Conservation (phyloP, 2,329 filamentous ascomycete genomes). For the Cladosporium sphaerospermum region DNA sequence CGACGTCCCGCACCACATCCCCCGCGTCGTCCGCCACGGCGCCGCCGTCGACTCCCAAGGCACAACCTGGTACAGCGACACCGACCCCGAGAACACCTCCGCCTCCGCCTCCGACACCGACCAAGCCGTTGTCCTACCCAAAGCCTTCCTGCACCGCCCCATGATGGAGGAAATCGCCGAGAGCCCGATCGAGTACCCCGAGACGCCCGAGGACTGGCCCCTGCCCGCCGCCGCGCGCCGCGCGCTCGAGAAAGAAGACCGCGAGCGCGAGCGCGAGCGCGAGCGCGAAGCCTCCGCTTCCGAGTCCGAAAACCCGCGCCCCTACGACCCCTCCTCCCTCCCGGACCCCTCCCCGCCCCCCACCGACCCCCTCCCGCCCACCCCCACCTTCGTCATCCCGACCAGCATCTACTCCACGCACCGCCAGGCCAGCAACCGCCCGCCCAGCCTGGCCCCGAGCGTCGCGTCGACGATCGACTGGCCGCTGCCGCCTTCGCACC, state of each 20-base stretch:
- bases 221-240: neutral
- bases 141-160: neutral
- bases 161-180: conserved; percentile 7
- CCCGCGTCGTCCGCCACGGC: neutral
- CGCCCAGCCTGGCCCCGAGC: neutral
- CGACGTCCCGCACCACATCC: neutral
- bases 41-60: neutral
- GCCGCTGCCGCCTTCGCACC: conserved; percentile 1
- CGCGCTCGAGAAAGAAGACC: neutral
- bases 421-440: neutral
- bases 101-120: neutral
- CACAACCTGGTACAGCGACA: conserved; percentile 8
- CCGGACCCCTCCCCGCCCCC: neutral
- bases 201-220: conserved; percentile 8
- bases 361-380: neutral
- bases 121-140: neutral
- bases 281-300: neutral
- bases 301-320: neutral
- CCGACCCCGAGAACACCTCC: neutral
- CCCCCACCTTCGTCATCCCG: neutral
- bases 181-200: conserved; percentile 5
- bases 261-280: too few species aligned
- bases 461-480: conserved; percentile 4
- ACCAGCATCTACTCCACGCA: neutral
- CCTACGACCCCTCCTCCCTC: neutral